Conservation (phyloP, 2,329 filamentous ascomycete genomes). For the Chrysoporthe austroafricana region DNA sequence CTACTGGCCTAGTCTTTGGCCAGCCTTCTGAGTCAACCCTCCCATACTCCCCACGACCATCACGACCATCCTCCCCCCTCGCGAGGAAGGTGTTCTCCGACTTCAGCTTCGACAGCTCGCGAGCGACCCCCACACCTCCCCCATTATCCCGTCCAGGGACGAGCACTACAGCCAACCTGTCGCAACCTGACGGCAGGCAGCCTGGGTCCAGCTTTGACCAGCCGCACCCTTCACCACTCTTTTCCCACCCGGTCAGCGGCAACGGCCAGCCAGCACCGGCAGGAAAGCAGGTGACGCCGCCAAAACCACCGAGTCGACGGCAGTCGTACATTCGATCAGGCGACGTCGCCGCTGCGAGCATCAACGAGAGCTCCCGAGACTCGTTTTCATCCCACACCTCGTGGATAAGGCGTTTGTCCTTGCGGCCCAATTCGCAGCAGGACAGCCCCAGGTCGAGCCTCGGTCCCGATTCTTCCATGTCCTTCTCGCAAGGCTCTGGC, state of each 20-base stretch:
- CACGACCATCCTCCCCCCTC: constrained; percentile 37
- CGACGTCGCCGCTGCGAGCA: constrained; percentile 43
- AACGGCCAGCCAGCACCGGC: constrained; percentile 38
- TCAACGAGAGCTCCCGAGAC: constrained; percentile 54
- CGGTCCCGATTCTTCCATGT: constrained; percentile 67
- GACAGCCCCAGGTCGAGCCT: constrained; percentile 65
- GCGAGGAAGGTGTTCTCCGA: constrained; percentile 40
- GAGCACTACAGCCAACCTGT: constrained; percentile 46
- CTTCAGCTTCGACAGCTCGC: constrained; percentile 25
- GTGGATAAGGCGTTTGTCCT: constrained; percentile 74
- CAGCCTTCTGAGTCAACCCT: constrained; percentile 48
- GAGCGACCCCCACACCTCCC: constrained; percentile 33
- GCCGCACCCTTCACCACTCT: constrained; percentile 33
- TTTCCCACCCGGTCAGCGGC: constrained; percentile 36
- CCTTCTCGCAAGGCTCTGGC: constrained; percentile 68
- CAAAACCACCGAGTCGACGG: constrained; percentile 44
- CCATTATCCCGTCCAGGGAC: constrained; percentile 48
- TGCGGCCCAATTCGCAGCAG: constrained; percentile 66
- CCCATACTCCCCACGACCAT: constrained; percentile 37
- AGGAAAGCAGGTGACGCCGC: constrained; percentile 47
- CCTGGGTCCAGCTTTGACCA: constrained; percentile 30
- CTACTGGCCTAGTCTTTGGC: constrained; percentile 62
- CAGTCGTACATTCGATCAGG: constrained; percentile 47
- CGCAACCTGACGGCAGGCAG: constrained; percentile 35
- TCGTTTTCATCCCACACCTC: constrained; percentile 66